Percentiles rank a stretch among this genome's conserved stretches.
Conservation (phyloP, 768 basidiomycete species). For the Mycena sanguinolenta region DNA sequence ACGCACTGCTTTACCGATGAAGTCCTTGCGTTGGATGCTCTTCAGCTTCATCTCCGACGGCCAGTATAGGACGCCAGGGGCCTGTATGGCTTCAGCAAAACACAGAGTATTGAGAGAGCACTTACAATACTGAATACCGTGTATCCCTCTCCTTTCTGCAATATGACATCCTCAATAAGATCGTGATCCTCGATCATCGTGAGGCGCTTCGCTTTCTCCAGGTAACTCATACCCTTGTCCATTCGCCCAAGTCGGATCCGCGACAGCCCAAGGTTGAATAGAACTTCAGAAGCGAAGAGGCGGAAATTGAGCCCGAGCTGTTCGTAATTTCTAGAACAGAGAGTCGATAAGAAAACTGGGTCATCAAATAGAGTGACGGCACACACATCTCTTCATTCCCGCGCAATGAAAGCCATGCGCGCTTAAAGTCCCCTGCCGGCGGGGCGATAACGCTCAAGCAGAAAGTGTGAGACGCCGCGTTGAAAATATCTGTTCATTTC, state of each 20-base stretch:
- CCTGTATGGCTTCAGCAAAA: neutral
- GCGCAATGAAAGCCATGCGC: constrained; percentile 21
- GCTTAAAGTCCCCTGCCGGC: constrained; percentile 25
- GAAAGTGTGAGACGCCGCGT: constrained; percentile 29
- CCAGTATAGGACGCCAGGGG: constrained; percentile 25
- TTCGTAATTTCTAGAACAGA: constrained; percentile 20
- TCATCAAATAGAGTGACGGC: no score
- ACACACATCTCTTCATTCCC: constrained; percentile 28
- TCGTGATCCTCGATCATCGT: constrained; percentile 25
- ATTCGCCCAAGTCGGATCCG: constrained; percentile 16
- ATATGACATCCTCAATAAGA: constrained; percentile 24
- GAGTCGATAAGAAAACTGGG: no score
- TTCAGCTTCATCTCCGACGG: constrained; percentile 6
- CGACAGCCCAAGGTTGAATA: constrained; percentile 26
- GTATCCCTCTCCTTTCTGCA: constrained; percentile 16
- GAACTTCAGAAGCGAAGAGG: constrained; percentile 29
- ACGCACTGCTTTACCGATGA: constrained; percentile 25
- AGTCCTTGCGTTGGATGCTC: constrained; percentile 10
- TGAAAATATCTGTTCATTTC: constrained; percentile 21
- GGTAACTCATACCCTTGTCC: constrained; percentile 24
- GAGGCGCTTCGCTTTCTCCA: constrained; percentile 12
- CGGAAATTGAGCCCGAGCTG: constrained; percentile 22
- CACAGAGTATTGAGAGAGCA: neutral
- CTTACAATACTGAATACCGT: constrained; percentile 32
- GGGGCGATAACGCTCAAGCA: constrained; percentile 20